These are phyloP conservation scores for Mangifera indica DNA, from an alignment of 345 rosid genomes.

Conservation along the genomic window DNA sequence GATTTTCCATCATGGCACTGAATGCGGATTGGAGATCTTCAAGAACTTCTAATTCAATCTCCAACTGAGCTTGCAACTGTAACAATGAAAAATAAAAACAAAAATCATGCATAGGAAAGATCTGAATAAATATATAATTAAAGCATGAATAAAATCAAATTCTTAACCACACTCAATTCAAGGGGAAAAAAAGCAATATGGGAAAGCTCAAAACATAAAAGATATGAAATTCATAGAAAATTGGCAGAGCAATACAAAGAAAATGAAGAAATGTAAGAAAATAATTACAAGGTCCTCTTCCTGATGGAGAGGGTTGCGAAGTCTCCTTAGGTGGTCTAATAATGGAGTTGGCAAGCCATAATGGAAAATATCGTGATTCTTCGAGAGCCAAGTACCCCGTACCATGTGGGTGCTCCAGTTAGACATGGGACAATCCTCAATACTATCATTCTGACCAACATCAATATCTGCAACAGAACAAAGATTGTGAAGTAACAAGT, in stretches of 20 bases:
- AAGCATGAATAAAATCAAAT: neutral
- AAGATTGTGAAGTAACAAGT: neutral
- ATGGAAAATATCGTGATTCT: constrained; percentile 57
- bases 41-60: constrained; percentile 61
- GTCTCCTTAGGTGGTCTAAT: constrained; percentile 58
- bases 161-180: neutral
- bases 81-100: constrained; percentile 13
- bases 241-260: neutral
- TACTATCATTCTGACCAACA: constrained; percentile 36
- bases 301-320: constrained; percentile 26
- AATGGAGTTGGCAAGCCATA: constrained; percentile 84
- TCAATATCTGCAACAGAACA: constrained; percentile 65
- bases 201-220: neutral
- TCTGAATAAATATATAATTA: neutral
- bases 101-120: neutral
- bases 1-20: constrained; percentile 60
- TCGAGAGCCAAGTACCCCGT: constrained; percentile 89
- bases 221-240: neutral
- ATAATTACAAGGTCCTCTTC: constrained; percentile 39
- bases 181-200: neutral
- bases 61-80: constrained; percentile 53
- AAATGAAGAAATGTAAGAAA: constrained; percentile 16
- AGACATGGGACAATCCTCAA: constrained; percentile 33
- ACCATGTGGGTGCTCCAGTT: constrained; percentile 78
- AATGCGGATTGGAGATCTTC: constrained; percentile 57